Evolutionary conservation across 768 basidiomycete genomes (phyloP), one percentile per base, ranked within the genome.

Genomic region (Chlorophyllum brunneum): DNA sequence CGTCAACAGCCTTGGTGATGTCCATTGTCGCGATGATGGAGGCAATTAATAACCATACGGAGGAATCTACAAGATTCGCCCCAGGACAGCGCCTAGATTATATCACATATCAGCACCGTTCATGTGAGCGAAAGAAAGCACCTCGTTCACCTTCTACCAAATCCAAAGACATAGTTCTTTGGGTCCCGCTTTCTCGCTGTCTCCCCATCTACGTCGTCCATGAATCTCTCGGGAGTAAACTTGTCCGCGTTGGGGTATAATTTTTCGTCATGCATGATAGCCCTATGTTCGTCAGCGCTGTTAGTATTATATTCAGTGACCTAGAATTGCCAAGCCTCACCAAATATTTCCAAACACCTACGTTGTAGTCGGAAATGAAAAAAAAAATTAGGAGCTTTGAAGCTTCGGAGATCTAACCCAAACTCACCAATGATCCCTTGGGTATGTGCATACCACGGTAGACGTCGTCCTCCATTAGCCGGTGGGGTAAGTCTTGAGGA

Each of bases 401-500:
- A 16, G 9, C 23, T 37, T n/a, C 34, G 31, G 18, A 37, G 20
- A 16, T 7, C 16, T 11, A 41, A 51, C 57, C 38, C 29, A 11
- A 15, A 66, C 72, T 49, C 44, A 80, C 79, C 57, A 85, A 62
- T 3, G 84, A 76, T 10, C 85, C 85, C 61, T 82, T 80, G 27
- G 84, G 83, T 45, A 87, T 78, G 49, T 73, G 70, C 70, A 74
- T 73, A 9, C 76, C 80, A 40, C 64, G 64, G 61, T 86, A 87
- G 33, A 81, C 64, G 59, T 88, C 83, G 56, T 86, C 81, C 61
- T 85, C 78, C 70, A 75, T 82, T 59, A 83, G 57, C 40, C 82
- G 72, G 54, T 86, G 85, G 0, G 85, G 85, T 34, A 87, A 72
- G 50, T 74, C 85, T 85, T 36, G 48, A 22, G 18, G 23, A 38